Evolutionary conservation across 345 rosid genomes (phyloP).

Genomic region (Bretschneidera sinensis): DNA sequence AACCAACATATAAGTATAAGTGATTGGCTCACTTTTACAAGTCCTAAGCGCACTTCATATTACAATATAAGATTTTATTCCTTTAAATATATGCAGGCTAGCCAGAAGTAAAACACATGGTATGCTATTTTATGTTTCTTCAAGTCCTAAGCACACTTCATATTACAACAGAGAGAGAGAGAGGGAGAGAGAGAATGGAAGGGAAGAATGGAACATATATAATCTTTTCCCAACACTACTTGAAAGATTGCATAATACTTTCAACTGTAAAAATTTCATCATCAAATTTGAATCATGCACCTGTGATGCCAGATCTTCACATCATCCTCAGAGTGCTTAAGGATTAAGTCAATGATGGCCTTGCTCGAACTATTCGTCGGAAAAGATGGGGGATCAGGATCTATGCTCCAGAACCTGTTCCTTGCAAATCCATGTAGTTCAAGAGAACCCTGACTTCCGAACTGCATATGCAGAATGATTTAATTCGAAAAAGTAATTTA

Average conservation of each 20-base stretch:
- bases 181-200: too few relatives aligned
- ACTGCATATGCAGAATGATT: constrained; percentile 37
- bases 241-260: neutral
- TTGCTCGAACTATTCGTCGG: constrained; percentile 28
- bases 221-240: too few relatives aligned
- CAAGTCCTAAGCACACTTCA: too few relatives aligned
- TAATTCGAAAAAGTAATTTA: constrained; percentile 16
- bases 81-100: too few relatives aligned
- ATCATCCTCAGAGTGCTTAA: constrained; percentile 59
- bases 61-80: neutral
- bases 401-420: constrained; percentile 66
- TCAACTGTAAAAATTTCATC: neutral
- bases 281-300: constrained; percentile 27
- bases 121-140: too few relatives aligned
- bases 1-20: neutral
- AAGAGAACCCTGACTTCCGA: constrained; percentile 60
- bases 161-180: too few relatives aligned
- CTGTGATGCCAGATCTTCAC: constrained; percentile 82
- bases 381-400: constrained; percentile 65
- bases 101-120: too few relatives aligned
- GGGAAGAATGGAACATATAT: too few relatives aligned
- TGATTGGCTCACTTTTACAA: neutral
- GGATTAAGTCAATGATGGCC: constrained; percentile 68
- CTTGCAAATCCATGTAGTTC: constrained; percentile 87
- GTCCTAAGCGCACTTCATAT: too few relatives aligned